A percentile compares a stretch with the other conserved stretches of the same genome.
Evolutionary conservation across 495 filamentous ascomycete genomes (phyloP).

Genomic region (Pseudevernia furfuracea): DNA sequence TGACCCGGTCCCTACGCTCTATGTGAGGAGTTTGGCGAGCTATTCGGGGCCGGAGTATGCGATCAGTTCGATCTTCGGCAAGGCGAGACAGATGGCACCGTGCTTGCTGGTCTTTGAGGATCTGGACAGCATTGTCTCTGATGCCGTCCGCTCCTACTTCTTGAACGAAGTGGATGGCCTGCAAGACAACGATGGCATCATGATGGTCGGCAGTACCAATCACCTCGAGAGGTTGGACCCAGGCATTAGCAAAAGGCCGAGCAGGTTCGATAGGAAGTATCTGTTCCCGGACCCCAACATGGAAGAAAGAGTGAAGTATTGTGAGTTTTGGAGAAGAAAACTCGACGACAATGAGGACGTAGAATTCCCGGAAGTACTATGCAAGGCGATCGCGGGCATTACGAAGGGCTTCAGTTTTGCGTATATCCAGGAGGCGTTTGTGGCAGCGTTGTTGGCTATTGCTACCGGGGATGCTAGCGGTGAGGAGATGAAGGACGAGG

Average conservation of each 20-base stretch:
- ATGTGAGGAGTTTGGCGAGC: slow-evolving; percentile 40
- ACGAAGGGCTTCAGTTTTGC: slow-evolving; percentile 58
- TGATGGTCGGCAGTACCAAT: slow-evolving; percentile 60
- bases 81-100: slow-evolving; percentile 37
- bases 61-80: slow-evolving; percentile 44
- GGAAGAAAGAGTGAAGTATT: slow-evolving; percentile 49
- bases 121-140: slow-evolving; percentile 52
- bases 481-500: neutral
- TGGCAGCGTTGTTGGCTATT: slow-evolving; percentile 13
- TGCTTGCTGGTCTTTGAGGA: slow-evolving; percentile 57
- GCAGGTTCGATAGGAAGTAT: slow-evolving; percentile 59
- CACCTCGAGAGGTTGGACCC: slow-evolving; percentile 52
- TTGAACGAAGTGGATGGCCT: slow-evolving; percentile 66
- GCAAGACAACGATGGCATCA: slow-evolving; percentile 57
- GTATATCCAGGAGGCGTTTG: slow-evolving; percentile 58
- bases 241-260: slow-evolving; percentile 56
- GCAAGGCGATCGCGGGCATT: slow-evolving; percentile 46
- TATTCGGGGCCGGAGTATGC: slow-evolving; percentile 32
- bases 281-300: slow-evolving; percentile 47
- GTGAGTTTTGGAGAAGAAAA: slow-evolving; percentile 51
- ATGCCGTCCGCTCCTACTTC: slow-evolving; percentile 52
- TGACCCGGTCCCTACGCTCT: slow-evolving; percentile 43
- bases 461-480: slow-evolving; percentile 4
- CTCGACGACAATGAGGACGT: slow-evolving; percentile 44
- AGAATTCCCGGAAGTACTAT: slow-evolving; percentile 48